Evolutionary conservation across 169 alveolate genomes (phyloP), one percentile per base, ranked within the genome.

Genomic region (Besnoitia besnoiti): DNA sequence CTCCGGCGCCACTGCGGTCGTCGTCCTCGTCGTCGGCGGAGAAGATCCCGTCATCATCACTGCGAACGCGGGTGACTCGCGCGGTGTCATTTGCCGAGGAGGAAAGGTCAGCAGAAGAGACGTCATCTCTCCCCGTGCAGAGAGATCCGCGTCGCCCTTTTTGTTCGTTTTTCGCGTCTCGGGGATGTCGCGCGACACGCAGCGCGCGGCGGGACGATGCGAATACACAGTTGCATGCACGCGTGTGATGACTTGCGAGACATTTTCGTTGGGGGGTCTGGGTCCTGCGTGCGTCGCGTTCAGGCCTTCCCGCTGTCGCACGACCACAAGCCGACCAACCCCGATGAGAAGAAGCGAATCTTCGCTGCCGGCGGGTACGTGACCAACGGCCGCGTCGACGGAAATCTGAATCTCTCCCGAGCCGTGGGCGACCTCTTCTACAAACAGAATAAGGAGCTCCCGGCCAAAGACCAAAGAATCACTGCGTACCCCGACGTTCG

Each of bases 11-110:
- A 96, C 99, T 1, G 96, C 98, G 19, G 96, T 97, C 79, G 99
- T 97, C 40, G 97, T 96, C 75, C 97, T 96, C 61, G 96, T 97
- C 55, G 89, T 96, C 85, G 96, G 91, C 42, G 98, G 97, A 4
- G 94, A 93, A 50, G 39, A 90, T 42, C 97, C 95, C 33, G 95
- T 51, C 30, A 7, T 97, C 30, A 89, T 97, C 76, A 99, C 98
- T 49, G 99, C 99, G 24, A 99, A 99, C 95, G 99, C 99, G 42
- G 99, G 99, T 0, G 99, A 99, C 93, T 98, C 99, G 39, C 92
- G 99, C 90, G 99, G 99, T 8, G 98, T 99, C 19, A 94, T 97
- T 33, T 93, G 98, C 89, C 94, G 99, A 67, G 96, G 96, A 37
- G 99, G 99, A 3, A 93, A 92, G 75, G 90, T 49, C 47, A 27